Conservation (phyloP, 345 rosid genomes). For the Eucalyptus decipiens region DNA sequence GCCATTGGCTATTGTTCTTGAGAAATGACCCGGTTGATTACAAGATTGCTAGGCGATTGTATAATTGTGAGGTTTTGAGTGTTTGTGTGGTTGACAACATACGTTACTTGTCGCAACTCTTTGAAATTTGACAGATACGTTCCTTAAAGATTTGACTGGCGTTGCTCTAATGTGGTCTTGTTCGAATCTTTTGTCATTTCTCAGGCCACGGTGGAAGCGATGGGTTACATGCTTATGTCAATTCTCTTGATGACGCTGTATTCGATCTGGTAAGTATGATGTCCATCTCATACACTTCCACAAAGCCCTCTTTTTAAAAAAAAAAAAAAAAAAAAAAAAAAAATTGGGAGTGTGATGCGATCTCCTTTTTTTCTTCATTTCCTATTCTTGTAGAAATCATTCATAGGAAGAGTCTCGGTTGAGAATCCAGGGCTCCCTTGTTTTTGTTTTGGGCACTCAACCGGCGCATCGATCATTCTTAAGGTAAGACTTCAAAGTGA, state of each 20-base stretch:
- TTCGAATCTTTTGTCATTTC: neutral
- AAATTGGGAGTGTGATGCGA: neutral
- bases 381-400: conserved; percentile 41
- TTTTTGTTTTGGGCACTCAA: conserved; percentile 92
- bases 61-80: neutral
- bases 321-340: neutral
- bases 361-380: neutral
- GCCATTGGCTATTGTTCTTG: neutral
- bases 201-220: conserved; percentile 97
- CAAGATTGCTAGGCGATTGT: neutral
- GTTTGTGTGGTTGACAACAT: neutral
- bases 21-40: neutral
- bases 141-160: neutral
- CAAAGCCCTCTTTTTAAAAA: no score
- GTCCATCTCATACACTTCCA: neutral
- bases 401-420: conserved; percentile 41
- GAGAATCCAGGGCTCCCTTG: conserved; percentile 74
- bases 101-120: neutral
- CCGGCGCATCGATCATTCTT: conserved; percentile 86
- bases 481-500: conserved; percentile 28
- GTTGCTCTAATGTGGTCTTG: neutral
- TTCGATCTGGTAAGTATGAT: conserved; percentile 46
- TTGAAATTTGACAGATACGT: neutral
- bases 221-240: conserved; percentile 84
- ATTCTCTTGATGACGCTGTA: conserved; percentile 74